Base-by-base conservation (phyloP, 1,139 yeast genomes). In the Kurtzmaniella quercitrusa region DNA sequence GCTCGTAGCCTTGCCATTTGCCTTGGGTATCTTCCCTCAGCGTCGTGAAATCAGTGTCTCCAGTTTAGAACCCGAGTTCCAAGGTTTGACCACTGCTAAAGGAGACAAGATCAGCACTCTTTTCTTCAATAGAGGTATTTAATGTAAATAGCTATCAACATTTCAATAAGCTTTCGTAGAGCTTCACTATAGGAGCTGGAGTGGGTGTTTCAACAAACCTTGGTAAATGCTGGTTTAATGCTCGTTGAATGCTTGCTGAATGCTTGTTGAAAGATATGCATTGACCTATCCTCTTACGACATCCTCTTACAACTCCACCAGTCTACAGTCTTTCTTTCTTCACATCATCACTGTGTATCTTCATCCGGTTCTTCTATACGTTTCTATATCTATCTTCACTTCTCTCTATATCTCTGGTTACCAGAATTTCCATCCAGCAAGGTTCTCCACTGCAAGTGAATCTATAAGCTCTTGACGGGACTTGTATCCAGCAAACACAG, bases 21-120 rank as follows among this genome's bases (percentile, higher is more conserved):
- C 98, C 0, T 73, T 93, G 58, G 98, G 91, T 2, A 86, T 90
- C 3, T 93, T 93, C 79, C 98, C 98, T 4, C 97, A 91, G 65
- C 79, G 85, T 58, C 82, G 88, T 56, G 68, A 66, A 25, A 72
- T 91, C 49, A 63, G 73, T 19, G 85, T 82, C 7, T 48, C 63
- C 14, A 70, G 73, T 42, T 73, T 93, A 49, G 98, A 91, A 62
- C 66, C 71, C 2, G 67, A 79, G 48, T 79, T 91, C 61, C 76
- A 73, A 12, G 73, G 70, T 34, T 69, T 84, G 59, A 82, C 75
- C 57, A 84, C 84, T 55, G 70, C 73, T 45, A 62, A 80, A 16
- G 96, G 96, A 7, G 65, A 75, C n/a, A 65, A 64, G 25, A 72
- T 89, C 44, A 64, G 68, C 24, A 61, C 69, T 17, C 89, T 91